These are phyloP conservation scores for Leccinum fibrillosum DNA, from an alignment of 768 basidiomycete genomes.

Conservation along the genomic window DNA sequence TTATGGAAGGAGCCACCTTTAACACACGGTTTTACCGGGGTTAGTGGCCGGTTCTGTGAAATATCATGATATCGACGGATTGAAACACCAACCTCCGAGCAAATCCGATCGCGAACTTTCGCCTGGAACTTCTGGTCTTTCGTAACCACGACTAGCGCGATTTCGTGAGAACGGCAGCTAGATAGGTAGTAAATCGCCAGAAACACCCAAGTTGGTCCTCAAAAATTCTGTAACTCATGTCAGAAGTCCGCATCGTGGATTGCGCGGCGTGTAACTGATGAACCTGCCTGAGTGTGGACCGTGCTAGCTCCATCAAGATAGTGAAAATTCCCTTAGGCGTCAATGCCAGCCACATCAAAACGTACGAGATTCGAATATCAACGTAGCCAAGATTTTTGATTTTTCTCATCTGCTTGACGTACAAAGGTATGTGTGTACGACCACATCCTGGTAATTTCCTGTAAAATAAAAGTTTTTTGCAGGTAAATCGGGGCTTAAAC, in stretches of 20 bases:
- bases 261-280: neutral
- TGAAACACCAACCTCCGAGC: neutral
- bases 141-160: neutral
- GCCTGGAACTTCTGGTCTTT: neutral
- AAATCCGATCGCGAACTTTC: neutral
- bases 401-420: neutral
- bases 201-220: neutral
- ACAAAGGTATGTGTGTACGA: neutral
- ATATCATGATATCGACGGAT: neutral
- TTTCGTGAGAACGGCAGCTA: neutral
- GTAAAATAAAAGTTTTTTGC: neutral
- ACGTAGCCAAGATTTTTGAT: neutral
- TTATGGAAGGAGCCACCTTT: neutral
- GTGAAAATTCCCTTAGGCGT: neutral
- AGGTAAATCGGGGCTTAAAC: neutral
- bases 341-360: neutral
- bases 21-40: neutral
- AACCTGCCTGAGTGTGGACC: neutral
- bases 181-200: neutral
- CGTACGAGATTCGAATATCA: neutral
- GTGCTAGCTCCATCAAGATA: neutral
- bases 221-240: neutral
- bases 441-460: neutral
- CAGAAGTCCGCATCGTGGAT: neutral
- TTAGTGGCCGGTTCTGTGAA: neutral